These are phyloP conservation scores for Boechera divaricarpa DNA, from an alignment of 345 rosid genomes.

Conservation along the genomic window DNA sequence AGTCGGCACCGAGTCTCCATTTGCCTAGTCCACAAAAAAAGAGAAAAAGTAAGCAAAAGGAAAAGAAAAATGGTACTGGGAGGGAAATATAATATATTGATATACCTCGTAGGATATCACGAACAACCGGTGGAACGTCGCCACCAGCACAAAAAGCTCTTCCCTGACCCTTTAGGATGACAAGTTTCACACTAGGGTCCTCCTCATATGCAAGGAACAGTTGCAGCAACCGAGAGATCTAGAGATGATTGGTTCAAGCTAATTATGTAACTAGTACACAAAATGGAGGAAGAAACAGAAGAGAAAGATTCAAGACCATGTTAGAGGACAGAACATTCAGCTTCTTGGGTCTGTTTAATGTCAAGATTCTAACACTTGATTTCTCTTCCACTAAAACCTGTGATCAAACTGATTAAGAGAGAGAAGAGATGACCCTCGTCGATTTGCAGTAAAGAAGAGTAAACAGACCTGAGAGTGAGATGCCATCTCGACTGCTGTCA, in stretches of 20 bases:
- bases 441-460: neutral
- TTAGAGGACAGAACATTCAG: slow-evolving; percentile 63
- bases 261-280: neutral
- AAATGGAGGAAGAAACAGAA: neutral
- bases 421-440: neutral
- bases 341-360: slow-evolving; percentile 70
- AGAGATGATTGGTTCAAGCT: slow-evolving; percentile 12
- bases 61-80: neutral
- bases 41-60: neutral
- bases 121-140: slow-evolving; percentile 66
- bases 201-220: slow-evolving; percentile 64
- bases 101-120: slow-evolving; percentile 39
- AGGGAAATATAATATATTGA: neutral
- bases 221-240: slow-evolving; percentile 65
- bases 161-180: slow-evolving; percentile 83
- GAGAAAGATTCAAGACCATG: slow-evolving; percentile 55
- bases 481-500: neutral
- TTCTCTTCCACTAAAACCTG: slow-evolving; percentile 73
- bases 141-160: slow-evolving; percentile 88
- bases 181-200: slow-evolving; percentile 64
- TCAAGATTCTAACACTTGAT: slow-evolving; percentile 55
- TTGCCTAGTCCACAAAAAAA: slow-evolving; percentile 47
- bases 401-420: neutral
- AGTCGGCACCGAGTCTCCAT: slow-evolving; percentile 59
- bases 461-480: slow-evolving; percentile 26